Evolutionary conservation across 306 rosid species (phyloP), one percentile per base, ranked within the genome.

Genomic region (Pterocarpus macrocarpus): DNA sequence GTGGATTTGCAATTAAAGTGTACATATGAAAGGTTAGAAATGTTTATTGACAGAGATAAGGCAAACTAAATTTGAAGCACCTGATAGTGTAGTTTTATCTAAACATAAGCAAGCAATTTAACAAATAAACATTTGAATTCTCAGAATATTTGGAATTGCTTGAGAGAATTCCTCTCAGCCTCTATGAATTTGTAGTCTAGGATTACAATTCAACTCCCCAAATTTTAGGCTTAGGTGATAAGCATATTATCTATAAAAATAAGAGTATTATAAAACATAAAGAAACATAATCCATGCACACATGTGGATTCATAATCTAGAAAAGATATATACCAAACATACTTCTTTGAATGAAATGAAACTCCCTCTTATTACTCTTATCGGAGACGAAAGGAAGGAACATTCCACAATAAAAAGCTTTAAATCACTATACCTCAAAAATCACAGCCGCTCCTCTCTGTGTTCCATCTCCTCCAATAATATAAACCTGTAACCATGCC

Each of bases 381-480:
- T 34, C 5, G 61, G 41, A 50, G 62, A 47, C 57, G 57, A 75
- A 22, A 16, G 14, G 67, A 49, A 58, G 34, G 53, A 75, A 38
- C n/a, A 57, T 38, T 74, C 58, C 47, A 82, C 56, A 41, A 69
- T 75, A 70, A 70, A 64, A 75, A 63, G 69, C 69, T 69, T 50
- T 36, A 57, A 76, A 66, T 76, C 82, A 55, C 72, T 47, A 73
- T 88, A 95, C 99, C 99, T 95, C 99, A 67, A 80, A 93, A 82
- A 95, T 95, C 38, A 89, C 93, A 69, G 98, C 70, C 5, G 98
- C 99, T 44, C 99, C 99, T 82, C 71, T 92, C 80, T 93, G 97
- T 49, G 99, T 95, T 88, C 99, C 99, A 82, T 95, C 98, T 77
- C 99, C 99, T 82, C 99, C 99, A 83, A 95, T 90, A 59, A 95